phyloP scores from a whole-genome alignment of 2,329 filamentous ascomycete species.

The Venturia aucupariae region DNA sequence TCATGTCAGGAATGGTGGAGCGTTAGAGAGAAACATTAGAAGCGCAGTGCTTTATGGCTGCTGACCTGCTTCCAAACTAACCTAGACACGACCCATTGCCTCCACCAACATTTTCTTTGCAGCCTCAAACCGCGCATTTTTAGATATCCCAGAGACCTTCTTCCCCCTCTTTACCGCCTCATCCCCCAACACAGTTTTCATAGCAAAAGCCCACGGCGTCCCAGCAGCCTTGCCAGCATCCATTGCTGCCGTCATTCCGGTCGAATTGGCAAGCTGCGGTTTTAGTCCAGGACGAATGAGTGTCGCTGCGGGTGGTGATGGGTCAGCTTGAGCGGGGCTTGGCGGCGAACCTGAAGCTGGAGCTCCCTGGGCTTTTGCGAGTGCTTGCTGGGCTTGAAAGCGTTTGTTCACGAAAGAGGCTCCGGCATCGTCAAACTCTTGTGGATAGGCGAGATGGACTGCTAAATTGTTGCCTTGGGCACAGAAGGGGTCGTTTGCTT shows the following conservation, averaged over 20 bases:
- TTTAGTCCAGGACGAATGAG: not conserved
- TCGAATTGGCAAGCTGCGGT: not conserved
- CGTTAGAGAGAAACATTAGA: too few relatives aligned
- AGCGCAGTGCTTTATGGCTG: not conserved
- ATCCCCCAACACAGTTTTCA: not conserved
- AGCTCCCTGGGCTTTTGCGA: not conserved
- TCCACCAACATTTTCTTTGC: not conserved
- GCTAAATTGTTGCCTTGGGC: not conserved
- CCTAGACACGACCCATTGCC: not conserved
- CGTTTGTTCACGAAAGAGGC: not conserved
- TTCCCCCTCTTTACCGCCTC: not conserved
- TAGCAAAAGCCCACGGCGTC: not conserved
- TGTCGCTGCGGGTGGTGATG: not conserved
- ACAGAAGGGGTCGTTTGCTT: slow-evolving; percentile 4
- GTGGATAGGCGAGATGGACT: not conserved
- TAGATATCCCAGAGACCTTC: not conserved
- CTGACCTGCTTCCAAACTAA: not conserved
- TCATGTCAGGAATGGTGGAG: too few relatives aligned
- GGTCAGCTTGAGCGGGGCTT: not conserved
- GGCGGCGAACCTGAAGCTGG: not conserved
- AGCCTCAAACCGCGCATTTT: not conserved
- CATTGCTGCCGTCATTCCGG: not conserved
- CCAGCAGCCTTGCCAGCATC: not conserved
- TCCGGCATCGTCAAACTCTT: not conserved
- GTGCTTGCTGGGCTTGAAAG: not conserved